Conservation (phyloP, 176 grass and related monocot genomes). For the Zoysia japonica region DNA sequence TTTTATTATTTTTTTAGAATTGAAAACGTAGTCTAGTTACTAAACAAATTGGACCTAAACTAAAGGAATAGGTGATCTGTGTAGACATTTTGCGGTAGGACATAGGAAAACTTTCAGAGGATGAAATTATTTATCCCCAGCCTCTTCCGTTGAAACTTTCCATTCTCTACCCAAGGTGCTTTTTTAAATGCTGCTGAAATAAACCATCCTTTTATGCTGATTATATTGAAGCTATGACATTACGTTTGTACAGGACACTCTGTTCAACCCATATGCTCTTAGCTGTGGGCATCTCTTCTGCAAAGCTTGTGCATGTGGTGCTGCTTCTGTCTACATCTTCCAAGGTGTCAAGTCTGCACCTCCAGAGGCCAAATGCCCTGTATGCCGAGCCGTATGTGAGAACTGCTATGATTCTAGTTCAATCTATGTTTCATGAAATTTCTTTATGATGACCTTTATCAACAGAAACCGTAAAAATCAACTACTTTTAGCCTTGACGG, state of each 20-base stretch:
- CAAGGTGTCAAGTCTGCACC: conserved; percentile 61
- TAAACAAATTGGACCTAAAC: background rate
- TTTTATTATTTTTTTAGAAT: background rate
- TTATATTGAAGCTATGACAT: background rate
- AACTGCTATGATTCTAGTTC: background rate
- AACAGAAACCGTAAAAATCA: background rate
- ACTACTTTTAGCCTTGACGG: conserved; percentile 5
- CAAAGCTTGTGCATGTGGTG: conserved; percentile 67
- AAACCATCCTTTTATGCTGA: background rate
- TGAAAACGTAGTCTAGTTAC: background rate
- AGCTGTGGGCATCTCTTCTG: conserved; percentile 74
- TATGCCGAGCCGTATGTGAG: conserved; percentile 59
- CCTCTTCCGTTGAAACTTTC: background rate
- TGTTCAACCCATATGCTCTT: conserved; percentile 75
- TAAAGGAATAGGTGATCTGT: background rate
- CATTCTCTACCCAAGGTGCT: background rate
- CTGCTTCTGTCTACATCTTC: conserved; percentile 71
- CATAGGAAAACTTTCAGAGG: background rate
- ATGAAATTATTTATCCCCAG: background rate
- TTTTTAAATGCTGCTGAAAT: background rate
- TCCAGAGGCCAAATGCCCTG: conserved; percentile 54
- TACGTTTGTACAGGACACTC: conserved; percentile 43
- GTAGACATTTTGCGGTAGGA: background rate
- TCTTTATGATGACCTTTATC: background rate
- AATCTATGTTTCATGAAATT: background rate